These are phyloP conservation scores for Bullera alba DNA, from an alignment of 768 basidiomycete species.

Conservation along the genomic window DNA sequence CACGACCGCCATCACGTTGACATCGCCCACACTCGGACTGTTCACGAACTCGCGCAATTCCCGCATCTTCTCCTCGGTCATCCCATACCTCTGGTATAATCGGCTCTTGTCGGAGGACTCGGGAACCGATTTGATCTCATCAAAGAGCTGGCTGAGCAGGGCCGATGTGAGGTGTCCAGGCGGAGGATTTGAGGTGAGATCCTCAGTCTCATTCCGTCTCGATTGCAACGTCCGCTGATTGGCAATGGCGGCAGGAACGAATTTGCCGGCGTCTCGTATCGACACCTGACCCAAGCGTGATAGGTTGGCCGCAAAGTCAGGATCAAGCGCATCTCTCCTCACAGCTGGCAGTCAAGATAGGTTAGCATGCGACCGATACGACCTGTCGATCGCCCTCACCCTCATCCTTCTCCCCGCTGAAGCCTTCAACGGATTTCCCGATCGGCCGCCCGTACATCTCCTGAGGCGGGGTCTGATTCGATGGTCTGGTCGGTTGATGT, in stretches of 20 bases:
- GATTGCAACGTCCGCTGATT: conserved; percentile 39
- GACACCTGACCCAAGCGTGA: conserved; percentile 37
- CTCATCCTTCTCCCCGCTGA: conserved; percentile 41
- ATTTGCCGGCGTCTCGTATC: conserved; percentile 36
- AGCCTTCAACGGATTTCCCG: conserved; percentile 16
- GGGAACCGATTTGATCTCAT: conserved; percentile 25
- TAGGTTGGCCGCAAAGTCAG: conserved; percentile 42
- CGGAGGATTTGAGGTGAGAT: conserved; percentile 16
- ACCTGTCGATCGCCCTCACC: conserved; percentile 21
- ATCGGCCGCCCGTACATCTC: conserved; percentile 11
- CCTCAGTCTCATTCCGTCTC: conserved; percentile 12
- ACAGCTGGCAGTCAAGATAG: conserved; percentile 18
- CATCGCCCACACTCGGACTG: conserved; percentile 37
- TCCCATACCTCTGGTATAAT: conserved; percentile 33
- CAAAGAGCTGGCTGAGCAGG: conserved; percentile 34
- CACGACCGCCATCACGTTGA: conserved; percentile 23
- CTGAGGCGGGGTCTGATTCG: conserved; percentile 17
- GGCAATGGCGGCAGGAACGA: conserved; percentile 31
- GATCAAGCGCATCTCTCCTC: conserved; percentile 37
- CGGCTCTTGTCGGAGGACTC: background rate
- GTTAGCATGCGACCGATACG: too few species aligned
- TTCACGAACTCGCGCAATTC: conserved; percentile 39
- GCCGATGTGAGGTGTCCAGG: conserved; percentile 31
- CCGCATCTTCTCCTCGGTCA: conserved; percentile 23
- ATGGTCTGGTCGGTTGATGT: conserved; percentile 3